Conservation (phyloP, 2,329 filamentous ascomycete species). For the Sporothrix globosa region DNA sequence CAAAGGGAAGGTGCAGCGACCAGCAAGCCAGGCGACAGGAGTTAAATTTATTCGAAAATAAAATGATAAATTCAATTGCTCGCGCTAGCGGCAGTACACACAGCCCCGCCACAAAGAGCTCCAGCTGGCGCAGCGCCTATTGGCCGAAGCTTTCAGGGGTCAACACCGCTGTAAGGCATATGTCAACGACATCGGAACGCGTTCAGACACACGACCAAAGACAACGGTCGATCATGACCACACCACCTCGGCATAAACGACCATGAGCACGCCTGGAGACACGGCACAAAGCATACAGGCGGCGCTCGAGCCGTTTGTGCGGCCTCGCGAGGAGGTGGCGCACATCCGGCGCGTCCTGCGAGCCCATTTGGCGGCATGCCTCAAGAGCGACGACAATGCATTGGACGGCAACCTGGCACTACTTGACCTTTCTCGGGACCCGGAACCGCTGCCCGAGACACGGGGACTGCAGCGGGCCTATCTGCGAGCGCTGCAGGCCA, state of each 20-base stretch:
- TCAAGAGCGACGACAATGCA: conserved; percentile 44
- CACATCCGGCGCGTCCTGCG: conserved; percentile 60
- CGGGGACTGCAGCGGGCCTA: conserved; percentile 59
- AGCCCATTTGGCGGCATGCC: conserved; percentile 55
- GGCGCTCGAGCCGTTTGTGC: conserved; percentile 57
- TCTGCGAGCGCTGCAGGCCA: conserved; percentile 56
- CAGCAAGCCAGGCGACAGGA: not conserved
- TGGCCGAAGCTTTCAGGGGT: conserved; percentile 27
- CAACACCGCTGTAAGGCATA: conserved; percentile 23
- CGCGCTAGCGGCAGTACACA: conserved; percentile 32
- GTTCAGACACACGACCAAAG: not conserved
- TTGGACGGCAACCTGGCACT: conserved; percentile 50
- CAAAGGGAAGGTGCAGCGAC: conserved; percentile 20
- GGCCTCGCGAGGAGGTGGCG: conserved; percentile 59
- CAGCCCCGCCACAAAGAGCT: conserved; percentile 28
- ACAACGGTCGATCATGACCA: not conserved
- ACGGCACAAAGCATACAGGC: conserved; percentile 32
- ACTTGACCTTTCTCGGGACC: conserved; percentile 46
- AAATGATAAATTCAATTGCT: conserved; percentile 24
- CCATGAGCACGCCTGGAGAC: conserved; percentile 32
- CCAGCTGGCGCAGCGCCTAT: conserved; percentile 22
- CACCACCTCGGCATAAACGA: not conserved
- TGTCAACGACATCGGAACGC: conserved; percentile 2
- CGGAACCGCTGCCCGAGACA: conserved; percentile 44
- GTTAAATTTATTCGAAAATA: conserved; percentile 30